phyloP scores from a whole-genome alignment of 805 yeast species.

The Brettanomyces naardenensis region DNA sequence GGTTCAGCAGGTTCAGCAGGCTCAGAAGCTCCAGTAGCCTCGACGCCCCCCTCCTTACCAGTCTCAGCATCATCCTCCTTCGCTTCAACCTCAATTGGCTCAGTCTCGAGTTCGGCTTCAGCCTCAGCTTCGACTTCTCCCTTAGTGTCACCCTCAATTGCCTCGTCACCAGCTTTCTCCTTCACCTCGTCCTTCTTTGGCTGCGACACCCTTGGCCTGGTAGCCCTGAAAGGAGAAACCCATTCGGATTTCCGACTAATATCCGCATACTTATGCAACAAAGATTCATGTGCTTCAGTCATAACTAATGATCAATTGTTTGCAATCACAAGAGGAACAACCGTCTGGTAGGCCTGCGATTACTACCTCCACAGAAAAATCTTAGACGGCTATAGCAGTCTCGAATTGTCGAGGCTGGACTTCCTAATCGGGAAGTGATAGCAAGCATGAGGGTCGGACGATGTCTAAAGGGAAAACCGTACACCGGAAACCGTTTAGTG shows the following conservation, averaged over 20 bases:
- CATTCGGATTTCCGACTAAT: background rate
- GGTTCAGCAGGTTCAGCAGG: constrained; percentile 6
- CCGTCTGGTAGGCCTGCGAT: no score
- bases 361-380: no score
- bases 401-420: no score
- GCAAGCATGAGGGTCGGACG: no score
- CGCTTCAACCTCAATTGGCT: constrained; percentile 9
- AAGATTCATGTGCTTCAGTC: no score
- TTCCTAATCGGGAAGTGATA: no score
- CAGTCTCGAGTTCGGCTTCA: constrained; percentile 5
- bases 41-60: constrained; percentile 10
- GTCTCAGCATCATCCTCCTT: constrained; percentile 8
- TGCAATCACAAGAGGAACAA: no score
- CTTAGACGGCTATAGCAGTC: no score
- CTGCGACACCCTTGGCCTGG: background rate
- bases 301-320: no score
- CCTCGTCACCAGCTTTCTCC: constrained; percentile 5
- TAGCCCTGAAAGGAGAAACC: background rate
- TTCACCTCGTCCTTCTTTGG: constrained; percentile 2
- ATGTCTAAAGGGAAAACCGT: no score
- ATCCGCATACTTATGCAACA: constrained; percentile 1
- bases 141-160: constrained; percentile 4
- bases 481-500: no score
- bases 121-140: constrained; percentile 6
- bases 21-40: constrained; percentile 6